Evolutionary conservation across 1,284 basidiomycete genomes (phyloP).

Genomic region (Boletus smithii): DNA sequence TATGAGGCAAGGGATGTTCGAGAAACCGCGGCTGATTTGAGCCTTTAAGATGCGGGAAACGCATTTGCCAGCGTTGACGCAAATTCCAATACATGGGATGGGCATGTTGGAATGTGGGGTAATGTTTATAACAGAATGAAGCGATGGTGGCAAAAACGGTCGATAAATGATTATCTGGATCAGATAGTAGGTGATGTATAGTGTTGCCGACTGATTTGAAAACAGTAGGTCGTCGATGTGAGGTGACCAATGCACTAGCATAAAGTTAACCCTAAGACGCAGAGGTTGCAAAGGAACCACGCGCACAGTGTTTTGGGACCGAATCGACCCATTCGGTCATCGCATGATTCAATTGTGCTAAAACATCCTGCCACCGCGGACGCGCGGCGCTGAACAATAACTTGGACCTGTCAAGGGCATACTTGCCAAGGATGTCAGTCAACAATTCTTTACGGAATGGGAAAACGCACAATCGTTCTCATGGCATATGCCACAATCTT

Average conservation of each 20-base stretch:
- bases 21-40: slow-evolving; percentile 43
- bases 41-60: slow-evolving; percentile 60
- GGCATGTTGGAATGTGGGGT: slow-evolving; percentile 32
- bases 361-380: slow-evolving; percentile 56
- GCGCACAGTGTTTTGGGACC: slow-evolving; percentile 66
- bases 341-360: slow-evolving; percentile 68
- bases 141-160: slow-evolving; percentile 59
- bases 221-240: slow-evolving; percentile 50
- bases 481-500: slow-evolving; percentile 70
- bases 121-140: slow-evolving; percentile 23
- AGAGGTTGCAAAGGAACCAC: slow-evolving; percentile 1
- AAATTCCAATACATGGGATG: slow-evolving; percentile 58
- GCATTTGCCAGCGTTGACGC: slow-evolving; percentile 62
- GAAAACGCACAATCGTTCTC: slow-evolving; percentile 57
- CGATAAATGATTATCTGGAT: slow-evolving; percentile 72
- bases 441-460: slow-evolving; percentile 6
- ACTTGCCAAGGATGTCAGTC: slow-evolving; percentile 43
- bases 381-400: slow-evolving; percentile 48
- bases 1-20: slow-evolving; percentile 41
- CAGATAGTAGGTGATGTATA: slow-evolving; percentile 70
- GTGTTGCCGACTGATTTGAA: slow-evolving; percentile 64
- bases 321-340: slow-evolving; percentile 71
- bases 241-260: slow-evolving; percentile 66
- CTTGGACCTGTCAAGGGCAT: slow-evolving; percentile 66
- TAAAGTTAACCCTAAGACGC: slow-evolving; percentile 1